A percentile compares a stretch with the other conserved stretches of the same genome.
phyloP scores from a whole-genome alignment of 129 eudicot genomes.

The Centrapalus pauciflorus region DNA sequence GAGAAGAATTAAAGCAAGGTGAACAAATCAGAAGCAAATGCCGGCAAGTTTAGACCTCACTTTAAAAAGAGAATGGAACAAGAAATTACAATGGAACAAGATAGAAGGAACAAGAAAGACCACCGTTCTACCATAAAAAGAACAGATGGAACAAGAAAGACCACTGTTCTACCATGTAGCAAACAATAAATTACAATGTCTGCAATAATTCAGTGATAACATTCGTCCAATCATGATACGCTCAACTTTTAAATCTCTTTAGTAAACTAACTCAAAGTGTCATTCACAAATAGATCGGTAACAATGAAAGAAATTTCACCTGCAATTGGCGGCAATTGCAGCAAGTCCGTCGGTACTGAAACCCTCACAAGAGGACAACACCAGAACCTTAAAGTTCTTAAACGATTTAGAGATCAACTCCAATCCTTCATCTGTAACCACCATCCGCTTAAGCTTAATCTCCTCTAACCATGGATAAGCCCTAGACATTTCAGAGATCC shows the following conservation, averaged over 20 bases:
- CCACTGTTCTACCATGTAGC: neutral
- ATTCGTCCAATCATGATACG: neutral
- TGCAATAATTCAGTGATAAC: neutral
- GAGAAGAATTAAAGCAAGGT: neutral
- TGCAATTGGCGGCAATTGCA: conserved; percentile 95
- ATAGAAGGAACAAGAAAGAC: too few relatives aligned
- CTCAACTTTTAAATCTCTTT: neutral
- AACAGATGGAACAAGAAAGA: too few relatives aligned
- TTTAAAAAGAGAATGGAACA: neutral
- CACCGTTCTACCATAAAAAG: too few relatives aligned
- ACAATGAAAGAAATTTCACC: conserved; percentile 31
- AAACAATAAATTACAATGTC: neutral
- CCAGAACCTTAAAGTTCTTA: conserved; percentile 65
- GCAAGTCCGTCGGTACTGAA: conserved; percentile 85
- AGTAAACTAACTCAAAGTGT: neutral
- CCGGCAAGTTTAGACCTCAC: neutral
- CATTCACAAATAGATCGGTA: conserved; percentile 2
- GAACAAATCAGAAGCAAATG: neutral
- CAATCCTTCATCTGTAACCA: conserved; percentile 70
- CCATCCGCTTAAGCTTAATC: conserved; percentile 88
- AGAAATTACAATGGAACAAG: too few relatives aligned
- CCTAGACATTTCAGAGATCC: conserved; percentile 62
- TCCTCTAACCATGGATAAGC: conserved; percentile 86
- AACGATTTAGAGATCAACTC: conserved; percentile 67
- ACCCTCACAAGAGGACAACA: conserved; percentile 82